These are phyloP conservation scores for Cutaneotrichosporon sp. DNA, from an alignment of 1,284 basidiomycete genomes.

Conservation along the genomic window DNA sequence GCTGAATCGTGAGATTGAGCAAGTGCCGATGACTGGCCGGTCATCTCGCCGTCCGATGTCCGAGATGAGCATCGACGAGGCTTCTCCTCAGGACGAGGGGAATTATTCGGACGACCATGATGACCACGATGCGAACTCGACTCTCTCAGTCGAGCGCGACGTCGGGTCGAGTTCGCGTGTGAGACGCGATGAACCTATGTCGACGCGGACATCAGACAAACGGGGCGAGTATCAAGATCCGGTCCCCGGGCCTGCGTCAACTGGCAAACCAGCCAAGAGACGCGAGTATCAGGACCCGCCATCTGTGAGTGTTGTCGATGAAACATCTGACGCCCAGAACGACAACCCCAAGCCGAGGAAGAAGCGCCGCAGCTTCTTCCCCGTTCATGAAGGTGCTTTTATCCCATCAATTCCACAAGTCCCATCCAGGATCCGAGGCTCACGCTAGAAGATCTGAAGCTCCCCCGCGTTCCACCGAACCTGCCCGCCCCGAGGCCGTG, in stretches of 20 bases:
- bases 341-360: background rate
- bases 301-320: background rate
- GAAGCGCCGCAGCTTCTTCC: background rate
- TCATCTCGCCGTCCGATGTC: background rate
- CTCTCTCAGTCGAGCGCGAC: constrained; percentile 2
- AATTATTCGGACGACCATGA: background rate
- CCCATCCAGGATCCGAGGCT: background rate
- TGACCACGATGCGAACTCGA: background rate
- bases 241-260: background rate
- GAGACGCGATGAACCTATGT: background rate
- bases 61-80: constrained; percentile 6
- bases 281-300: background rate
- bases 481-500: background rate
- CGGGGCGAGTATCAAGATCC: background rate
- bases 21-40: background rate
- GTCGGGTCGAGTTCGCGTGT: background rate
- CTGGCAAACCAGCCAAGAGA: background rate
- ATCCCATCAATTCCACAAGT: background rate
- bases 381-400: background rate
- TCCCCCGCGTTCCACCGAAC: background rate
- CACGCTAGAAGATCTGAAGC: constrained; percentile 1
- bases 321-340: background rate
- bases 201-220: background rate
- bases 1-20: background rate
- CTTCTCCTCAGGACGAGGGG: background rate